These are phyloP conservation scores for Metschnikowia sp. DNA, from an alignment of 805 yeast genomes.

Conservation along the genomic window DNA sequence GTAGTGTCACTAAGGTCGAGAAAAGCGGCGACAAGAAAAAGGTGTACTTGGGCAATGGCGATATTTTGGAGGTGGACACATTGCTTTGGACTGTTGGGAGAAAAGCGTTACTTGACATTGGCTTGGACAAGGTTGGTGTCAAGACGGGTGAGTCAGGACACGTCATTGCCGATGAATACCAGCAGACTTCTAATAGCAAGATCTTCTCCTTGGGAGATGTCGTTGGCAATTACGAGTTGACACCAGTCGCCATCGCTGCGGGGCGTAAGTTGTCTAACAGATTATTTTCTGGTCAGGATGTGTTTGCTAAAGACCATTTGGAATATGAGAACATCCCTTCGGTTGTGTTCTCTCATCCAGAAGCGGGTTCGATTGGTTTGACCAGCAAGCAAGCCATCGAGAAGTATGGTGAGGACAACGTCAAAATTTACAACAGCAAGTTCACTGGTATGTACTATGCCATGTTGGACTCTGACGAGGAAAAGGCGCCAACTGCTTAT, in stretches of 20 bases:
- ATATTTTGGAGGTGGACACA: constrained; percentile 58
- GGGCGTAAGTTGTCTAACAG: constrained; percentile 93
- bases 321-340: constrained; percentile 88
- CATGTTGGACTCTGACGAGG: constrained; percentile 57
- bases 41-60: constrained; percentile 38
- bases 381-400: constrained; percentile 73
- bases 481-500: constrained; percentile 84
- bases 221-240: constrained; percentile 86
- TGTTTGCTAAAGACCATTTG: constrained; percentile 69
- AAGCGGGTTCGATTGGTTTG: constrained; percentile 91
- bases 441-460: constrained; percentile 94
- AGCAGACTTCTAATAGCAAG: constrained; percentile 67
- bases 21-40: constrained; percentile 33
- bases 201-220: constrained; percentile 92
- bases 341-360: constrained; percentile 98
- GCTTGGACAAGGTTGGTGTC: constrained; percentile 74
- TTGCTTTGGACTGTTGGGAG: constrained; percentile 96
- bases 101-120: constrained; percentile 67
- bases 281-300: constrained; percentile 73
- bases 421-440: constrained; percentile 77
- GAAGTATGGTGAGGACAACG: constrained; percentile 73
- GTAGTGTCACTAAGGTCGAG: constrained; percentile 39
- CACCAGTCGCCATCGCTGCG: constrained; percentile 98
- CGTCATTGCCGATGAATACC: constrained; percentile 82
- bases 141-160: constrained; percentile 57